These are phyloP conservation scores for Cydonia oblonga DNA, from an alignment of 331 rosid species.

Conservation along the genomic window DNA sequence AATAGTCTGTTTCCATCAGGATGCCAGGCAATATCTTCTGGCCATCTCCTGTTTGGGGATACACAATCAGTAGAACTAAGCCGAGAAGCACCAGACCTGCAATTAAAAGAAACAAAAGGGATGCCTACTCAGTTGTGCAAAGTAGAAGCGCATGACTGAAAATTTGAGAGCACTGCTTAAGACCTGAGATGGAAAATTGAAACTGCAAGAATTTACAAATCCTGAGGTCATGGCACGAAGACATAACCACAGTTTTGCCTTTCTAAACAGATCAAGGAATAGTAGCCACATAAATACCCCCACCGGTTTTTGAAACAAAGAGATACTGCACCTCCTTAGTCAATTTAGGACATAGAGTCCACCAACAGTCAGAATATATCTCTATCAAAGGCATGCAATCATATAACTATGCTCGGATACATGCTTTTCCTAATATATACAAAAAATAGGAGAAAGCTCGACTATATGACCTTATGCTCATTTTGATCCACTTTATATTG, in stretches of 20 bases:
- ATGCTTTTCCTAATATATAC: background rate
- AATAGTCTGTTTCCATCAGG: constrained; percentile 68
- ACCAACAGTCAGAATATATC: background rate
- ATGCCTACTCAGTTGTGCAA: background rate
- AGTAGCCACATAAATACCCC: background rate
- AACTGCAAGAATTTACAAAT: background rate
- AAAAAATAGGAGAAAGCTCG: background rate
- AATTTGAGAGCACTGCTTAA: constrained; percentile 6
- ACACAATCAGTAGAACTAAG: constrained; percentile 55
- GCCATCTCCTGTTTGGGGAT: constrained; percentile 84
- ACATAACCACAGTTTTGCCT: background rate
- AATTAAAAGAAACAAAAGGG: background rate
- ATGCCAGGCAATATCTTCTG: constrained; percentile 93
- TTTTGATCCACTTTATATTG: background rate
- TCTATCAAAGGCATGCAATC: background rate
- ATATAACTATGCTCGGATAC: background rate
- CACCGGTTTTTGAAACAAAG: background rate
- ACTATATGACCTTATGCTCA: background rate
- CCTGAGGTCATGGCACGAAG: background rate
- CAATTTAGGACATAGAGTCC: background rate
- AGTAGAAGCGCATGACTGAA: background rate
- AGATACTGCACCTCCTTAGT: background rate
- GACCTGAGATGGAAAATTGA: constrained; percentile 4
- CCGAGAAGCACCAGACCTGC: constrained; percentile 71
- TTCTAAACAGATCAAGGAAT: background rate